phyloP scores from a whole-genome alignment of 495 filamentous ascomycete genomes.

The Tuber umbilicatum region DNA sequence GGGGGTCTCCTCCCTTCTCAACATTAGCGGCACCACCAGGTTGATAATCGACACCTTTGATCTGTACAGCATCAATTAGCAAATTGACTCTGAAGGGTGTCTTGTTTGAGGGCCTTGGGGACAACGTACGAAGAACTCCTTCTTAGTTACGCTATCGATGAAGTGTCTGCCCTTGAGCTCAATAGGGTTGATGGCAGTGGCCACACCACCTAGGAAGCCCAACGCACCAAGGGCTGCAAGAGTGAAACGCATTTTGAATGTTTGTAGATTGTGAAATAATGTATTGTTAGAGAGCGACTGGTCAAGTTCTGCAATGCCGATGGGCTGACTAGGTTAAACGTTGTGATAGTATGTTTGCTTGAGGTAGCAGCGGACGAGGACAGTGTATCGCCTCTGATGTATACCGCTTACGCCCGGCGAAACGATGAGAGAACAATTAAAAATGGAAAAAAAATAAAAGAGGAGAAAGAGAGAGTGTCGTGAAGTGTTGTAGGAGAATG shows the following conservation, averaged over 20 bases:
- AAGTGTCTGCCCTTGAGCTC: slow-evolving; percentile 49
- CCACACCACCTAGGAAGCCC: slow-evolving; percentile 42
- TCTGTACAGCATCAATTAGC: slow-evolving; percentile 45
- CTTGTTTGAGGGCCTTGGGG: neutral
- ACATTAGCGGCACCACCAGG: slow-evolving; percentile 23
- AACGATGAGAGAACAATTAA: slow-evolving; percentile 29
- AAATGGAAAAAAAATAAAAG: slow-evolving; percentile 16
- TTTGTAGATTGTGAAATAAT: slow-evolving; percentile 7
- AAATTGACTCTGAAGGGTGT: slow-evolving; percentile 43
- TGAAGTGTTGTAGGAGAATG: slow-evolving; percentile 25
- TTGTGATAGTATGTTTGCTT: slow-evolving; percentile 20
- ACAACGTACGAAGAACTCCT: slow-evolving; percentile 40
- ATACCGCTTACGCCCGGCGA: slow-evolving; percentile 29
- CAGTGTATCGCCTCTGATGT: slow-evolving; percentile 33
- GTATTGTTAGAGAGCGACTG: slow-evolving; percentile 10
- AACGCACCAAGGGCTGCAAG: slow-evolving; percentile 45
- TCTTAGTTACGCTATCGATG: slow-evolving; percentile 18
- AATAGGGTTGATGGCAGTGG: slow-evolving; percentile 52
- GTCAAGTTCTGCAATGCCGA: slow-evolving; percentile 20
- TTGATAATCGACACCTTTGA: slow-evolving; percentile 65
- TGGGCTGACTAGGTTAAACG: slow-evolving; percentile 26
- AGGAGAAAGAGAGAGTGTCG: slow-evolving; percentile 27
- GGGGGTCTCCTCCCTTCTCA: slow-evolving; percentile 44
- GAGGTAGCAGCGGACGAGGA: slow-evolving; percentile 37
- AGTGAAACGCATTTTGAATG: slow-evolving; percentile 37